Base-by-base conservation (phyloP, 1,284 basidiomycete species). In the Puccinia polysora region DNA sequence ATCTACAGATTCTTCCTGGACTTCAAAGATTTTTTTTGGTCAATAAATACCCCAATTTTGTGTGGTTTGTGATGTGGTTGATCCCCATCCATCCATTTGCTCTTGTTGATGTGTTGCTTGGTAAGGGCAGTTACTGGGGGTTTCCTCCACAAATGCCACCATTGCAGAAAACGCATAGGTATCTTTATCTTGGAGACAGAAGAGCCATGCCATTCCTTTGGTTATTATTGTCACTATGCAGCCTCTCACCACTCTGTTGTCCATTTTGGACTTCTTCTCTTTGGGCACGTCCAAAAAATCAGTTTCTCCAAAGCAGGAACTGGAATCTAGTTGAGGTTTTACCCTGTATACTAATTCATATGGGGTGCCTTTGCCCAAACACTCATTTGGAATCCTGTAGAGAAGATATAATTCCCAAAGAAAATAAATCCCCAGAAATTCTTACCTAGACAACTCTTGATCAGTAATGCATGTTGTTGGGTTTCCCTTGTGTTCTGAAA, bases 401-500 rank as follows among this genome's bases (percentile, higher is more conserved):
- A 56, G 34, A 0, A 34, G 1, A 30, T 43, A 45, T 1, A 7
- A 8, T 5, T 52, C 50, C 34, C 34, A 40, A 1, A 68, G 4
- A 55, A 68, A 3, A 53, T 53, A 45, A 28, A 43, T 2, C 20
- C 50, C 65, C 65, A 68, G n/a, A 68, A 68, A 2, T 7, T 20
- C n/a, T 58, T 56, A 1, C 12, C n/a, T 15, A 68, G 40, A 23
- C 36, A n/a, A 8, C 18, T 43, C 1, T 10, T 53, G 7, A 20
- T 7, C 38, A 68, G 32, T 10, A 68, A n/a, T 12, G 49, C 36
- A 10, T 73, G 56, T n/a, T n/a, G n/a, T n/a, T n/a, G n/a, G n/a
- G n/a, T n/a, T n/a, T n/a, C n/a, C n/a, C n/a, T n/a, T n/a, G n/a
- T n/a, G n/a, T n/a, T n/a, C n/a, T n/a, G n/a, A n/a, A n/a, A n/a